Percentiles rank a stretch among this genome's conserved stretches.
These are phyloP conservation scores for Phlyctochytrium planicorne DNA, from an alignment of 192 early-diverging fungal species.

Conservation along the genomic window DNA sequence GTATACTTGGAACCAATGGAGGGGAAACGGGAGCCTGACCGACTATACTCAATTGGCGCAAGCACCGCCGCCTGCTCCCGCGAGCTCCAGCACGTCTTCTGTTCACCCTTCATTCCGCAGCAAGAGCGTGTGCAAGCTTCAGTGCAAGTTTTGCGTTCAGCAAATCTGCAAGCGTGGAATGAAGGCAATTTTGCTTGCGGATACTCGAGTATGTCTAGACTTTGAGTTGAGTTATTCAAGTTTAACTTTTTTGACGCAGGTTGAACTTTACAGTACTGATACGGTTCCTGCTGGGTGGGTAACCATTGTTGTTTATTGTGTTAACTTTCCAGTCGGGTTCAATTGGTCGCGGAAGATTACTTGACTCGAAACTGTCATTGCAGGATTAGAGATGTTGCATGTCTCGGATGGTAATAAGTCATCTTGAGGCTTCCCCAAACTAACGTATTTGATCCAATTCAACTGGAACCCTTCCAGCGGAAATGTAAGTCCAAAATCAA, in stretches of 20 bases:
- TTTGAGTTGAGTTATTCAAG: neutral
- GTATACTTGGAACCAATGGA: neutral
- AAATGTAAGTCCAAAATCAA: neutral
- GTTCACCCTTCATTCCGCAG: slow-evolving; percentile 52
- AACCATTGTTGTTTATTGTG: neutral
- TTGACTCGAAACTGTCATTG: slow-evolving; percentile 74
- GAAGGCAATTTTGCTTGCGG: slow-evolving; percentile 79
- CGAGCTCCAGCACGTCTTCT: neutral
- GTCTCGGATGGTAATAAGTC: slow-evolving; percentile 71
- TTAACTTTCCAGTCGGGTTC: slow-evolving; percentile 44
- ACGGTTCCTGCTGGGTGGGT: slow-evolving; percentile 59
- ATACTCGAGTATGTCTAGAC: slow-evolving; percentile 41
- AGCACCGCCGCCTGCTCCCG: neutral
- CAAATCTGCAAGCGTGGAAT: slow-evolving; percentile 71
- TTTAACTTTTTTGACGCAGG: slow-evolving; percentile 9
- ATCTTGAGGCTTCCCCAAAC: no score
- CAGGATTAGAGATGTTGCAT: slow-evolving; percentile 76
- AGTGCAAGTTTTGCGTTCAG: slow-evolving; percentile 55
- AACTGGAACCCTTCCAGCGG: neutral
- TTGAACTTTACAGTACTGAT: slow-evolving; percentile 78
- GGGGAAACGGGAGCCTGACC: neutral
- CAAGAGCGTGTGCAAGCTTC: slow-evolving; percentile 65
- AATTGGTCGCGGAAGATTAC: slow-evolving; percentile 80
- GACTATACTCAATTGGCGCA: neutral
- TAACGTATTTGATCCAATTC: no score